Conservation (phyloP, 176 grass and related monocot species). For the Dactylis glomerata region DNA sequence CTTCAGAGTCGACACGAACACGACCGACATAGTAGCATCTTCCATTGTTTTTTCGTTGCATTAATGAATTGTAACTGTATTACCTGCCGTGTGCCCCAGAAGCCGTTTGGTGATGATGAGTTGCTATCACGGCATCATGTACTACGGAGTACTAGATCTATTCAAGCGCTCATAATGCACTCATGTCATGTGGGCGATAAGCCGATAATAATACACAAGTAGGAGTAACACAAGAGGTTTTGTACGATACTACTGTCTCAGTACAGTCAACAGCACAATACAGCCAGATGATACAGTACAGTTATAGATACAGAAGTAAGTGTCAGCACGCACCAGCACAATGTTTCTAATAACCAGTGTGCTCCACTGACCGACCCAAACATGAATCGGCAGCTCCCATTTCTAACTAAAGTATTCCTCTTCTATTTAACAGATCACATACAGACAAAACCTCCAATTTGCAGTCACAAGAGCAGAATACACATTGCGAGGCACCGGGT, state of each 20-base stretch:
- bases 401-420: background rate
- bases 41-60: background rate
- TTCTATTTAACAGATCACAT: background rate
- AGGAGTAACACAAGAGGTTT: too few species aligned
- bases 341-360: conserved; percentile 2
- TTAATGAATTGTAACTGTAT: background rate
- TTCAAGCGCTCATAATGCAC: background rate
- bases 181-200: background rate
- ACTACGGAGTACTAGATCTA: too few species aligned
- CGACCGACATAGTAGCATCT: background rate
- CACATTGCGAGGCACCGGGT: background rate
- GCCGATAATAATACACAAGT: background rate
- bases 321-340: background rate
- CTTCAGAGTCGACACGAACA: background rate
- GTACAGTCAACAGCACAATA: background rate
- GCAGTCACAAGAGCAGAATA: background rate
- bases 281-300: background rate
- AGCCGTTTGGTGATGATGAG: background rate
- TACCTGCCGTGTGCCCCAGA: background rate
- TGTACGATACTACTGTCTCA: background rate
- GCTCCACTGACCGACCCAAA: background rate
- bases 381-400: background rate
- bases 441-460: background rate
- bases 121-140: background rate
- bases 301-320: background rate